Evolutionary conservation across 306 rosid genomes (phyloP).

Genomic region (Myrica gale): DNA sequence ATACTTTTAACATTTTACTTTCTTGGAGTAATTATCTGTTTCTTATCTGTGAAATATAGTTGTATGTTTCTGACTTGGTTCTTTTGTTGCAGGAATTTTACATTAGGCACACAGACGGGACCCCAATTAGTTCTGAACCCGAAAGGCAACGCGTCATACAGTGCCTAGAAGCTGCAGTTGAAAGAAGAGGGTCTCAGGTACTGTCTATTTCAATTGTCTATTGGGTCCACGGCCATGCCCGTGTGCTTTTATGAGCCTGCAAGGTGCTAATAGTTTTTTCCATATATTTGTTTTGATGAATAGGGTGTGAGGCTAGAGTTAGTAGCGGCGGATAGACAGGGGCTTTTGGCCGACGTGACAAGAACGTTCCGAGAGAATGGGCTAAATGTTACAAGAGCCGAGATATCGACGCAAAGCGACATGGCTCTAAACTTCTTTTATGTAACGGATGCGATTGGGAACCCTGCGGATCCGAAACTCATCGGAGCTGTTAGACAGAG

Average conservation of each 20-base stretch:
- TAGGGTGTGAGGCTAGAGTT: slow-evolving; percentile 83
- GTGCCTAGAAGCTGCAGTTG: slow-evolving; percentile 79
- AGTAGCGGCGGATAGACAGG: slow-evolving; percentile 54
- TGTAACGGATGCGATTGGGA: slow-evolving; percentile 75
- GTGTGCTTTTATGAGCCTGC: background rate
- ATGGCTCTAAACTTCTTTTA: slow-evolving; percentile 65
- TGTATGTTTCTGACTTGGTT: background rate
- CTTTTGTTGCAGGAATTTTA: slow-evolving; percentile 67
- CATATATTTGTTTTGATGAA: slow-evolving; percentile 17
- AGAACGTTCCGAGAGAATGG: slow-evolving; percentile 92
- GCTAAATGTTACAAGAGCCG: slow-evolving; percentile 82
- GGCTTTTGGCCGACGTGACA: slow-evolving; percentile 80
- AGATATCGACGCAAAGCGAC: slow-evolving; percentile 57
- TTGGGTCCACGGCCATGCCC: background rate
- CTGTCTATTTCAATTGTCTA: background rate
- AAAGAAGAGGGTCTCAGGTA: slow-evolving; percentile 91
- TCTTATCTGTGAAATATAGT: no score
- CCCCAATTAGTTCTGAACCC: slow-evolving; percentile 94
- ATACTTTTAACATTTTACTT: background rate
- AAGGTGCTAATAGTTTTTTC: background rate
- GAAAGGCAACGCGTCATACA: slow-evolving; percentile 85
- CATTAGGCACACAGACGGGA: slow-evolving; percentile 82
- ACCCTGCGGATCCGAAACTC: slow-evolving; percentile 48
- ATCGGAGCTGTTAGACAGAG: slow-evolving; percentile 69
- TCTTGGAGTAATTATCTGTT: no score